phyloP scores from a whole-genome alignment of 163 green algal species.

The Prototheca wickerhamii region DNA sequence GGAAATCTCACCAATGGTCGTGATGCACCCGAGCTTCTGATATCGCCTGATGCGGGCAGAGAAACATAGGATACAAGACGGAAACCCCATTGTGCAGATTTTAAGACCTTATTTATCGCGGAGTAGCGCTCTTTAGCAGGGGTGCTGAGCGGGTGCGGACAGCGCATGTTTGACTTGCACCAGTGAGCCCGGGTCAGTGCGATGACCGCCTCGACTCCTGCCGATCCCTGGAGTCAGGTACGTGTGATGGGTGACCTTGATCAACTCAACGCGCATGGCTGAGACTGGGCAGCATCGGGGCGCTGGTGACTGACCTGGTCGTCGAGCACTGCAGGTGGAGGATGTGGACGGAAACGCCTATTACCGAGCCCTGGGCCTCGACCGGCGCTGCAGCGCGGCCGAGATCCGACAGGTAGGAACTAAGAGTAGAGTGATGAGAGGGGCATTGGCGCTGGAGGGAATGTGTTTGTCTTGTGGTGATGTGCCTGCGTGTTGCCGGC shows the following conservation, averaged over 20 bases:
- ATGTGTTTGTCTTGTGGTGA: background rate
- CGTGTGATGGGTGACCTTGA: background rate
- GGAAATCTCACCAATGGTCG: no score
- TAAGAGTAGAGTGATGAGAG: background rate
- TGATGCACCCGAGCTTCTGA: no score
- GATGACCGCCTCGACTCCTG: background rate
- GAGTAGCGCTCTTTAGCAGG: no score
- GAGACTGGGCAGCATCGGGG: background rate
- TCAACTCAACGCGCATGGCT: no score
- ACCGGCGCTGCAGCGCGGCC: slow-evolving; percentile 3
- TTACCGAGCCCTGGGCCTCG: slow-evolving; percentile 31
- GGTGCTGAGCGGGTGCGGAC: no score
- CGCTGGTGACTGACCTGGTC: background rate
- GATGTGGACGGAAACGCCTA: slow-evolving; percentile 42
- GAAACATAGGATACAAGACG: no score
- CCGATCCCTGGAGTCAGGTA: slow-evolving; percentile 32
- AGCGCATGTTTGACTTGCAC: slow-evolving; percentile 3
- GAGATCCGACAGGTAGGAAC: slow-evolving; percentile 36
- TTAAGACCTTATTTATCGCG: no score
- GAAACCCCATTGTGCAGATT: background rate
- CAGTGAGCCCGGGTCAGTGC: background rate
- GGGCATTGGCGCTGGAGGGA: background rate
- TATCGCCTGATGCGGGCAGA: no score
- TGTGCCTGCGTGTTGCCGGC: background rate
- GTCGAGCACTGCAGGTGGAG: slow-evolving; percentile 29